Evolutionary conservation across 495 filamentous ascomycete genomes (phyloP), one percentile per base, ranked within the genome.

Genomic region (Aspergillus sclerotiicarbonarius): DNA sequence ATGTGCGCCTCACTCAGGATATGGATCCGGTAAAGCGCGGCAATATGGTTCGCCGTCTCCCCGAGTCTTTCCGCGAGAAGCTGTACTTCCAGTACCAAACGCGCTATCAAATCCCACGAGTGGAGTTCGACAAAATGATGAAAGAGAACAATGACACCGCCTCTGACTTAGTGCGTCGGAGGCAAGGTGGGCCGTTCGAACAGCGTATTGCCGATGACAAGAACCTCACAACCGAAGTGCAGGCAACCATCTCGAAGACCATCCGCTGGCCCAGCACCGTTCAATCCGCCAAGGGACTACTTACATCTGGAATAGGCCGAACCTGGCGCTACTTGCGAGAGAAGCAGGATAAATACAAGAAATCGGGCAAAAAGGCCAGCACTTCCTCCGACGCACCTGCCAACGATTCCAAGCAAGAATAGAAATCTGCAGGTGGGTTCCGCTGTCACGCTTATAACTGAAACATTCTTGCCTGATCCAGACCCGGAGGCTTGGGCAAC

Each of bases 11-110:
- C 43, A 78, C 70, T 25, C 94, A 98, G 68, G 92, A 98, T 67
- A 92, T 96, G 90, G 89, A 96, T 62, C 91, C 91, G 0, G 71
- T 90, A 45, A 90, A 87, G 65, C 84, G 94, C 44, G 92, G 89
- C 19, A 98, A 98, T 68, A 98, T 98, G 89, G 92, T 98, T 8
- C 85, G 95, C 10, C 87, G 94, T 21, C 76, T 98, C 12, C 95
- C 94, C 0, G 91, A 89, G 56, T 77, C 86, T 1, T 98, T 98
- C 81, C 82, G 94, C 13, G 80, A 89, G 48, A 92, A 90, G 61
- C 71, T 98, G 3, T 98, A 98, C 73, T 95, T 94, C 72, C 85
- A 90, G 63, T 98, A 96, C 64, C 94, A 97, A 71, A 81, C 87
- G 61, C 92, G 95, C 65, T 96, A 88, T 62, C 80, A 81, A 33